Evolutionary conservation across 179 eudicot genomes (phyloP).

Genomic region (Actinidia chinensis): DNA sequence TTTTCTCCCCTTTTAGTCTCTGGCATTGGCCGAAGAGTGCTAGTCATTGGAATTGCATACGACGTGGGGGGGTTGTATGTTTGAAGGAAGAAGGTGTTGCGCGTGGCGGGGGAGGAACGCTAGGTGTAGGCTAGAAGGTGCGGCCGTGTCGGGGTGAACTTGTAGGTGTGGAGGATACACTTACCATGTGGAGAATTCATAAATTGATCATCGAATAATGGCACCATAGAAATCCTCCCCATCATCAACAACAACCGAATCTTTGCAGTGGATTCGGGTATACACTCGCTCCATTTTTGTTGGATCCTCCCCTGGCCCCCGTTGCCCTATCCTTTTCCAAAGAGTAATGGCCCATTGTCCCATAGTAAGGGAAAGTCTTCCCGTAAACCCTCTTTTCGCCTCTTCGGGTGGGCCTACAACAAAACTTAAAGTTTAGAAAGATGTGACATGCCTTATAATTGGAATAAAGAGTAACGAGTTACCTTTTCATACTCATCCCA

Average conservation of each 20-base stretch:
- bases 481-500: background rate
- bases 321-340: slow-evolving; percentile 5
- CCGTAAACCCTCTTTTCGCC: background rate
- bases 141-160: background rate
- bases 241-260: too few species aligned
- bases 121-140: too few species aligned
- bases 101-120: background rate
- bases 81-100: background rate
- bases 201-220: too few species aligned
- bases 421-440: background rate
- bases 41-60: background rate
- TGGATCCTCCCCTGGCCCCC: background rate
- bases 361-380: background rate
- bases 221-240: background rate
- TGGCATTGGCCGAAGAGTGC: background rate
- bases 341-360: background rate
- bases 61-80: background rate
- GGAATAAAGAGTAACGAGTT: background rate
- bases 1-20: background rate
- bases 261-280: too few species aligned
- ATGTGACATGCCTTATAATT: background rate
- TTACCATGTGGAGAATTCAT: too few species aligned
- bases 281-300: background rate
- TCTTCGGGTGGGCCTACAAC: background rate
- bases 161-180: background rate